Evolutionary conservation across 169 alveolate species (phyloP), one percentile per base, ranked within the genome.

Genomic region (Eimeria falciformis): DNA sequence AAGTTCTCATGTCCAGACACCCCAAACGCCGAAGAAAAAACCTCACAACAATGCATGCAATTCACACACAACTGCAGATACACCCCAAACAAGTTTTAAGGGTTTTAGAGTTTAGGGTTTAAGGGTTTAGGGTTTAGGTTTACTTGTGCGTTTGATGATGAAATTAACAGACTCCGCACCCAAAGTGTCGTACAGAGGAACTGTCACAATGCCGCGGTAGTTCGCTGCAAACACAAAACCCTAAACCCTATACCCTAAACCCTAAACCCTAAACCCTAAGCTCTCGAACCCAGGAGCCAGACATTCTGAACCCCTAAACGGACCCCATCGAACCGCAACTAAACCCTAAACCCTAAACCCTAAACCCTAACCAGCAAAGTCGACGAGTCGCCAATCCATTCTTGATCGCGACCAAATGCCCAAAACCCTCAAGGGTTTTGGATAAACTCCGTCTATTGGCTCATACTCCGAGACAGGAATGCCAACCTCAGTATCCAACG

Each of bases 131-230:
- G 81, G 81, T 43, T 40, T 71, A 25, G 83, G 93, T 55, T 96
- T 82, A 88, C 93, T 69, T 2, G 95, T 93, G 62, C 33, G 91
- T 5, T 66, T 43, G 69, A 86, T 2, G 55, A 93, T 84, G 78
- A 77, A 62, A 23, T 56, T 78, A 37, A 93, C 78, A 12, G 93
- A 58, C 77, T 93, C 92, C 9, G 37, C 88, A n/a, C 94, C 94
- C 66, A 93, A 79, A 17, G 95, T 93, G 71, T 93, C 95, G 85
- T 93, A 93, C 23, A 93, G 92, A 5, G 95, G 95, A 25, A 85
- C 93, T 23, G 82, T 45, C 46, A 91, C 91, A 73, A 81, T 50
- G 56, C 91, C 91, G 50, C 68, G 73, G 46, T 69, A 69, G 40
- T 53, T 56, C 68, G 83, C 91, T 83, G 91, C 58, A 65, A 83